phyloP scores from a whole-genome alignment of 2,329 filamentous ascomycete genomes.

The Scleromitrula shiraiana region DNA sequence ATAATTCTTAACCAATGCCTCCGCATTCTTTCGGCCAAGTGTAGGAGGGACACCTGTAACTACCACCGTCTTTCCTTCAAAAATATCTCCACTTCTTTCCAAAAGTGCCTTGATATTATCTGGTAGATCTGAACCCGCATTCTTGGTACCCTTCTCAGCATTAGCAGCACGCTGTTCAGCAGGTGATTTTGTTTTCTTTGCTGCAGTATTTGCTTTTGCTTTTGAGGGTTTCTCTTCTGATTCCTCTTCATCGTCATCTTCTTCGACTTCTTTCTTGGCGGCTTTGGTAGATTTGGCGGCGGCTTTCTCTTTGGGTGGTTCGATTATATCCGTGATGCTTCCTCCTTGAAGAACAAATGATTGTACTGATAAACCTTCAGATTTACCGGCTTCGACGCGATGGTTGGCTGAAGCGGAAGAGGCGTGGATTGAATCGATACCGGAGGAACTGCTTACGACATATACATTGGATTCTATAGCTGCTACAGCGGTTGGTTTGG shows the following conservation, averaged over 20 bases:
- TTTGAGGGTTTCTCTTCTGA: not conserved
- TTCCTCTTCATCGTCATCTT: not conserved
- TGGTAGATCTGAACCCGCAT: slow-evolving; percentile 11
- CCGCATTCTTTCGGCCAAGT: slow-evolving; percentile 17
- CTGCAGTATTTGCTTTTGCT: slow-evolving; percentile 3
- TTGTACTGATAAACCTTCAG: slow-evolving; percentile 6
- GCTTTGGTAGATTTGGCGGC: not conserved
- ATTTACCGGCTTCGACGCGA: slow-evolving; percentile 7
- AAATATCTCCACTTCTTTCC: slow-evolving; percentile 7
- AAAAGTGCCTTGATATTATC: slow-evolving; percentile 16
- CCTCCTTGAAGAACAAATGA: slow-evolving; percentile 13
- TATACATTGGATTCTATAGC: slow-evolving; percentile 10
- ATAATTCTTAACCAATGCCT: slow-evolving; percentile 16
- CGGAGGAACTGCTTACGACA: slow-evolving; percentile 6
- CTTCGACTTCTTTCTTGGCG: not conserved
- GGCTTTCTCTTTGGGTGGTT: slow-evolving; percentile 1
- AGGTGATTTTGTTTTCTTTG: slow-evolving; percentile 18
- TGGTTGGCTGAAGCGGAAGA: slow-evolving; percentile 12
- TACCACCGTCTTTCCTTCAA: slow-evolving; percentile 13
- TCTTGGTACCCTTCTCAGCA: slow-evolving; percentile 13
- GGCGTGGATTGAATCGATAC: slow-evolving; percentile 15
- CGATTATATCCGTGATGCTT: slow-evolving; percentile 5
- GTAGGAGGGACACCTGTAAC: slow-evolving; percentile 21
- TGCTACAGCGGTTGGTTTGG: not conserved
- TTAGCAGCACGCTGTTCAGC: slow-evolving; percentile 20